A percentile compares a stretch with the other conserved stretches of the same genome.
Evolutionary conservation across 108 stramenopile genomes (phyloP).

Genomic region (Seminavis robusta): DNA sequence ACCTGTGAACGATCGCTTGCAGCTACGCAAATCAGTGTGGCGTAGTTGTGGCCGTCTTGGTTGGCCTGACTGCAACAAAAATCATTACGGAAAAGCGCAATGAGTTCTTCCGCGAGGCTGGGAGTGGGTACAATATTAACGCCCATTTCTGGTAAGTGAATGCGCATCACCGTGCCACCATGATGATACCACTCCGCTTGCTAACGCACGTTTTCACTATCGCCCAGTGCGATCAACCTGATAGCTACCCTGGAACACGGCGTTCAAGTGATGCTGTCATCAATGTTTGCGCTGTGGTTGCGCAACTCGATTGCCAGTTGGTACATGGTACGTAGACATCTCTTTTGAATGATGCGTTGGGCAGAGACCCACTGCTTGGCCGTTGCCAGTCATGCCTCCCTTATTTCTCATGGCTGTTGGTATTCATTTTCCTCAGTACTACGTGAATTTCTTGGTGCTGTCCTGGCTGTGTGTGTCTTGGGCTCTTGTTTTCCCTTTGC

Average conservation of each 20-base stretch:
- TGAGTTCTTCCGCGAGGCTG: slow-evolving; percentile 50
- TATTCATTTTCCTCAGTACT: too few relatives aligned
- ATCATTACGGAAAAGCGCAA: slow-evolving; percentile 28
- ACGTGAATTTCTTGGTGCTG: slow-evolving; percentile 29
- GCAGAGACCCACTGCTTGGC: too few relatives aligned
- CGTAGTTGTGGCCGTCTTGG: slow-evolving; percentile 26
- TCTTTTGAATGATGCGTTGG: too few relatives aligned
- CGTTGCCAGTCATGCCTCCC: too few relatives aligned
- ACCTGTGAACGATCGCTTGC: too few relatives aligned
- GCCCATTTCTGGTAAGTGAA: slow-evolving; percentile 40
- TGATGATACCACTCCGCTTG: too few relatives aligned
- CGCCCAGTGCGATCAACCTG: slow-evolving; percentile 36
- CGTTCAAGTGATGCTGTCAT: slow-evolving; percentile 16
- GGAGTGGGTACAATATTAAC: slow-evolving; percentile 20
- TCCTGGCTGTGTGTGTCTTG: slow-evolving; percentile 36
- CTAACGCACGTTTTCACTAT: too few relatives aligned
- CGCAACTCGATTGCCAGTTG: slow-evolving; percentile 15
- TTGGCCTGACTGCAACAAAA: slow-evolving; percentile 30
- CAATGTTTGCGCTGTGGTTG: slow-evolving; percentile 26
- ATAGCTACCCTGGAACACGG: slow-evolving; percentile 30
- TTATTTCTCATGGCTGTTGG: too few relatives aligned
- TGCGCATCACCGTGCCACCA: too few relatives aligned
- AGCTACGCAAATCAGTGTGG: too few relatives aligned
- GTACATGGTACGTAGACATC: too few relatives aligned
- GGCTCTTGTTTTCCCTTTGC: slow-evolving; percentile 29